phyloP scores from a whole-genome alignment of 228 moss, liverwort and hornwort genomes.

The Sphagnum fallax region DNA sequence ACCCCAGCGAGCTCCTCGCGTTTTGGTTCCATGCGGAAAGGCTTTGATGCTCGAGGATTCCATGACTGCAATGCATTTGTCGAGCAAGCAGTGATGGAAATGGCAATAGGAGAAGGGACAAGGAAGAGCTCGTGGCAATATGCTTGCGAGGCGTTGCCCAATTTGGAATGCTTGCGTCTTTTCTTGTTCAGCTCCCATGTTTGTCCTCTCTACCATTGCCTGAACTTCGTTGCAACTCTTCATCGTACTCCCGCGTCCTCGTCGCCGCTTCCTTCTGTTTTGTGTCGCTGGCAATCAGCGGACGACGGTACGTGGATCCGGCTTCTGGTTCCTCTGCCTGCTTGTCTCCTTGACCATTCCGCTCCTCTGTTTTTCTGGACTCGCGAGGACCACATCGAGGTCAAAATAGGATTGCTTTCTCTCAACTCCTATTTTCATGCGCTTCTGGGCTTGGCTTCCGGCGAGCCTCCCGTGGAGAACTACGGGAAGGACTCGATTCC shows the following conservation, averaged over 20 bases:
- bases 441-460: constrained; percentile 31
- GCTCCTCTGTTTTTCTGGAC: constrained; percentile 41
- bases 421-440: constrained; percentile 48
- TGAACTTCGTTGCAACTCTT: constrained; percentile 25
- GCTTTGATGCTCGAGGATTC: no score
- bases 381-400: constrained; percentile 65
- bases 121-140: constrained; percentile 32
- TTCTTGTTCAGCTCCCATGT: constrained; percentile 44
- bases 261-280: constrained; percentile 25
- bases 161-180: constrained; percentile 57
- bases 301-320: constrained; percentile 13
- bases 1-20: no score
- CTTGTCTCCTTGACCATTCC: constrained; percentile 70
- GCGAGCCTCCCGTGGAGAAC: constrained; percentile 9
- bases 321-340: constrained; percentile 50
- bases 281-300: constrained; percentile 36
- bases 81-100: constrained; percentile 1
- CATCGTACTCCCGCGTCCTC: constrained; percentile 13
- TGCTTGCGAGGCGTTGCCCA: constrained; percentile 58
- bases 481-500: constrained; percentile 16
- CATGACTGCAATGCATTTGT: no score
- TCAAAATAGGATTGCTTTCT: constrained; percentile 62
- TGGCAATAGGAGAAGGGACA: constrained; percentile 1
- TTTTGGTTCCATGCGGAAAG: no score
- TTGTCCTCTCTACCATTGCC: constrained; percentile 16